Base-by-base conservation (phyloP, 202 grass and related monocot genomes). In the Panicum virgatum region DNA sequence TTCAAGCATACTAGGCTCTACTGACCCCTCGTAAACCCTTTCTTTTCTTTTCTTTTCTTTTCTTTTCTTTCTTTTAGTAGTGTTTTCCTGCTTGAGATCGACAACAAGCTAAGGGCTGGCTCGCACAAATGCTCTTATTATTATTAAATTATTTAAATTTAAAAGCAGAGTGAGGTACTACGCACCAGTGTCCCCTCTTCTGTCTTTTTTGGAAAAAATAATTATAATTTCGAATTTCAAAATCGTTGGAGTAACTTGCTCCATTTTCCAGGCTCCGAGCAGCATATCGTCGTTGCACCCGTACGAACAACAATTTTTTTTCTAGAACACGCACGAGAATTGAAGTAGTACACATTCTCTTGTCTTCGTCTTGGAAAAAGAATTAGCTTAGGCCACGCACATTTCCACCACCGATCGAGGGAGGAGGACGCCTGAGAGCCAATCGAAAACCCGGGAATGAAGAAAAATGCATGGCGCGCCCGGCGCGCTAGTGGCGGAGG, bases 1-100 rank as follows among this genome's bases (percentile, higher is more conserved):
- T 82, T 82, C 79, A 26, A 72, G 53, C 76, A 73, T 44, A 52
- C 59, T 60, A 62, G 40, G 53, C 66, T 78, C 48, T 59, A 47
- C 51, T 67, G 38, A 0, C 66, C 25, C 45, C 34, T 36, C 68
- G 20, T 73, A 40, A 80, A 56, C 36, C 60, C 30, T 71, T 69
- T 59, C n/a, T n/a, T 9, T 0, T 56, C 56, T 76, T n/a, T 65
- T 52, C 14, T 19, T 23, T 23, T 9, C 30, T 23, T 16, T 46
- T 59, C 40, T 78, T 34, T 9, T n/a, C 20, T 45, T 29, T 25
- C 6, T 18, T 18, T 47, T 27, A 29, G 5, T 27, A 12, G 1
- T 1, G 3, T 12, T 12, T 30, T 6, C 22, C 66, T 25, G 42
- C 20, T 25, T 76, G 54, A 34, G 19, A 52, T 25, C 29, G 63